Base-by-base conservation (phyloP, 2,329 filamentous ascomycete genomes). In the Neofusicoccum kwambonambiense region DNA sequence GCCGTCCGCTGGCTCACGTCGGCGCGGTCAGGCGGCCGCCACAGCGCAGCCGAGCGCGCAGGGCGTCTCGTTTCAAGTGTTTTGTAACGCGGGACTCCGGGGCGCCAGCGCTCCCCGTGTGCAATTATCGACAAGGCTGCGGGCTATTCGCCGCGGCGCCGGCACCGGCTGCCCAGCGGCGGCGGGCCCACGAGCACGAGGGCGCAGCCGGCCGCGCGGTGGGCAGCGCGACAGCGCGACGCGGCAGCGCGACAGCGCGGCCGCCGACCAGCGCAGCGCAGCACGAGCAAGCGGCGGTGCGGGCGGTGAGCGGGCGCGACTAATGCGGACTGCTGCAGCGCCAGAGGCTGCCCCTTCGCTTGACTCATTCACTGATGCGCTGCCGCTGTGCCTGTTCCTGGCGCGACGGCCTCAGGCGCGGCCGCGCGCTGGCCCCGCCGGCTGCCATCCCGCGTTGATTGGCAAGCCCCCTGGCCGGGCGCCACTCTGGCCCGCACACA, bases 31-130 rank as follows among this genome's bases (percentile, higher is more conserved):
- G 52, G 52, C 52, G 52, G 35, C 50, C 50, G 50, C 34, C 39
- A 39, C 22, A 15, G 35, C 22, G 37, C 52, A 39, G 41, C 54
- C 22, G 54, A 39, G 37, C 44, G 52, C 37, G 52, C 52, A 57
- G 52, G 52, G 52, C 54, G 54, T 42, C 41, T 27, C 39, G 54
- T 58, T 58, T 58, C 54, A 58, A 17, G 22, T 42, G 54, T 58
- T 58, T 58, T 58, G 37, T 58, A 44, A 58, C 19, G 52, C 52
- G 52, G 19, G 37, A 22, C 22, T 3, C 22, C 22, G 22, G 22
- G 22, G 22, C 22, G 22, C 22, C 22, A 22, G 22, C 22, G 22
- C 22, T 22, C 35, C 35, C 35, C 35, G 35, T 39, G 35, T 39
- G 7, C 8, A 8, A 39, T 9, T 39, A 39, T 39, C 35, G 35